Base-by-base conservation (phyloP, 202 grass and related monocot genomes). In the Carex arenaria region DNA sequence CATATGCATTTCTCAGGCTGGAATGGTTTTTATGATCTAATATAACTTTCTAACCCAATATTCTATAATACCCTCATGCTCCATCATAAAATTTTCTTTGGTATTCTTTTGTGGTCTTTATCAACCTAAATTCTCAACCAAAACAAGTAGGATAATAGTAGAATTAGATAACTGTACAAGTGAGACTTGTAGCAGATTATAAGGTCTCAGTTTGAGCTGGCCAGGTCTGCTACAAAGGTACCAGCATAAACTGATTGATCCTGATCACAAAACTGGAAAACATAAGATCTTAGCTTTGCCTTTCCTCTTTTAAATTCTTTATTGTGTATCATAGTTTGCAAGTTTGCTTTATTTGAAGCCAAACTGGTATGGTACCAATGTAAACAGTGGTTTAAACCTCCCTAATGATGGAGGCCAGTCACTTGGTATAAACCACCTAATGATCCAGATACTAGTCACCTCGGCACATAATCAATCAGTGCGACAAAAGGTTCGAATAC, bases 401-500 rank as follows among this genome's bases (percentile, higher is more conserved):
- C 23, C 20, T 30, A 17, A 14, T 18, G 14, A 78, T 20, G 28
- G 7, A 59, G 15, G 10, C 6, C 3, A 78, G 53, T 60, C 73
- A 78, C 14, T 49, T 59, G 56, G 71, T 67, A 36, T 7, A 36
- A 67, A 67, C 71, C 23, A 31, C 23, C 12, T 30, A 9, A 14
- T 31, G 26, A 78, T 20, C 8, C 7, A 59, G 15, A 31, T 3
- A 49, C 6, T 1, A 60, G 53, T 60, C 73, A 78, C 7, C 73
- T 77, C 52, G 36, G n/a, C 42, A 72, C 42, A 49, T 49, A 23
- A 22, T 22, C n/a, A 49, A 51, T 49, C 68, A 49, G 53, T 59
- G 73, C 28, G 12, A 36, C 38, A 34, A 47, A 10, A 47, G 14
- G 40, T 14, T 52, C 64, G 2, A 63, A 11, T 90, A 94, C 94